Base-by-base conservation (phyloP, 805 yeast genomes). In the Spathaspora hagerdaliae region DNA sequence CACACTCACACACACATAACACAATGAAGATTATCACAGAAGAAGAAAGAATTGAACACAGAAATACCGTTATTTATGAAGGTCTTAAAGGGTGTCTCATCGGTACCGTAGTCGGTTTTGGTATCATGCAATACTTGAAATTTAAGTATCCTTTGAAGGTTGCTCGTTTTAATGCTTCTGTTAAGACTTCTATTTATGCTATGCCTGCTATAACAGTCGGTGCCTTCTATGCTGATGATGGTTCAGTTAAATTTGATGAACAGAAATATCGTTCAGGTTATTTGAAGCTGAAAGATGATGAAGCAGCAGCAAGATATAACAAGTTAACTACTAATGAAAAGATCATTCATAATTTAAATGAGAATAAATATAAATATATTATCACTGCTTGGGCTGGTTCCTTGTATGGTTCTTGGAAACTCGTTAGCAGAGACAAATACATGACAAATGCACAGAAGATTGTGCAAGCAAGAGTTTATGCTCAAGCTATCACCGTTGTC, bases 401-500 rank as follows among this genome's bases (percentile, higher is more conserved):
- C 3, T 65, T 87, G 71, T 86, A 74, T 53, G 94, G 89, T 1
- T 83, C 94, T 3, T 87, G 91, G 87, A 77, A 65, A 42, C 52
- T 70, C 36, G 87, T 86, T 45, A 81, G 85, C 67, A 77, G 76
- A 52, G 95, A 87, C 63, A 81, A 79, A 51, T 69, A 80, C 60
- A 76, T 87, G 83, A 78, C 87, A 45, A 74, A 69, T 51, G 67
- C 92, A 3, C 95, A 87, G 65, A 87, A 86, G 63, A 77, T 85
- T 43, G 92, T 85, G 31, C 89, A 84, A 58, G 94, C 94, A 31
- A 81, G 96, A 77, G 87, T 87, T 82, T 86, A 86, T 59, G 95
- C 95, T 7, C 96, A 87, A 64, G 86, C 85, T 50, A 65, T 86
- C 43, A 85, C 95, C 1, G 91, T 87, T 36, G 78, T 76, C 10